A percentile compares a stretch with the other conserved stretches of the same genome.
phyloP scores from a whole-genome alignment of 2,329 filamentous ascomycete genomes.

The Trichoderma citrinoviride region DNA sequence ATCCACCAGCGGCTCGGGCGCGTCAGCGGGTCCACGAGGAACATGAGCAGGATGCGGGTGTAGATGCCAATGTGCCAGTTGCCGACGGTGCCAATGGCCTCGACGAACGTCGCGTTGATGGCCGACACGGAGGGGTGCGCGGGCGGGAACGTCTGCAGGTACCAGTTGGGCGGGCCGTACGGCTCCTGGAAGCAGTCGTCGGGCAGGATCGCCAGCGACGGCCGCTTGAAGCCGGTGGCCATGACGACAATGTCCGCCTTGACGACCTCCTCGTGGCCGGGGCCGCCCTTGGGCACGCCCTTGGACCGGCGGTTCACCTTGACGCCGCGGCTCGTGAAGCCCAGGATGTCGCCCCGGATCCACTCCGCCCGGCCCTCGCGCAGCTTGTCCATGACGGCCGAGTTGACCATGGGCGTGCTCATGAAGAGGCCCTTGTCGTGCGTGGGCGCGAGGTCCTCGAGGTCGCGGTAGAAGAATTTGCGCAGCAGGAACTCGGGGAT shows the following conservation, averaged over 20 bases:
- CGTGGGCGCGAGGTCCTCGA: conserved; percentile 68
- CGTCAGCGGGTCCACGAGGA: conserved; percentile 73
- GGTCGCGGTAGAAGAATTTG: conserved; percentile 79
- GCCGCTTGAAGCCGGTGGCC: conserved; percentile 78
- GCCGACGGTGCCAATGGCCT: conserved; percentile 76
- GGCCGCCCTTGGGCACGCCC: conserved; percentile 73
- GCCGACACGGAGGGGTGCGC: conserved; percentile 69
- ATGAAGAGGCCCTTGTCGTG: conserved; percentile 71
- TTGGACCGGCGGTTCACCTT: conserved; percentile 67
- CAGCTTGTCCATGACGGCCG: conserved; percentile 73
- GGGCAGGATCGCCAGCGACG: conserved; percentile 70
- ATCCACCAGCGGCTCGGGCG: conserved; percentile 71
- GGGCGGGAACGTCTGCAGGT: conserved; percentile 81
- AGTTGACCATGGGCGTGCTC: conserved; percentile 85
- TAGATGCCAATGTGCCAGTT: conserved; percentile 92
- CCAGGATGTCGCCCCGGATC: conserved; percentile 76
- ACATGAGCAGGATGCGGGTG: conserved; percentile 82
- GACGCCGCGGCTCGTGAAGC: conserved; percentile 61
- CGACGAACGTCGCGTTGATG: conserved; percentile 80
- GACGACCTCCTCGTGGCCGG: conserved; percentile 63
- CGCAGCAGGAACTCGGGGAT: conserved; percentile 74
- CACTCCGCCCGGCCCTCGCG: conserved; percentile 70
- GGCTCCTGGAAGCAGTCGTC: conserved; percentile 68
- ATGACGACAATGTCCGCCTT: conserved; percentile 75
- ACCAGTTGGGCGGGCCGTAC: conserved; percentile 82